Evolutionary conservation across 805 yeast genomes (phyloP), one percentile per base, ranked within the genome.

Genomic region (Lipomyces oligophaga): DNA sequence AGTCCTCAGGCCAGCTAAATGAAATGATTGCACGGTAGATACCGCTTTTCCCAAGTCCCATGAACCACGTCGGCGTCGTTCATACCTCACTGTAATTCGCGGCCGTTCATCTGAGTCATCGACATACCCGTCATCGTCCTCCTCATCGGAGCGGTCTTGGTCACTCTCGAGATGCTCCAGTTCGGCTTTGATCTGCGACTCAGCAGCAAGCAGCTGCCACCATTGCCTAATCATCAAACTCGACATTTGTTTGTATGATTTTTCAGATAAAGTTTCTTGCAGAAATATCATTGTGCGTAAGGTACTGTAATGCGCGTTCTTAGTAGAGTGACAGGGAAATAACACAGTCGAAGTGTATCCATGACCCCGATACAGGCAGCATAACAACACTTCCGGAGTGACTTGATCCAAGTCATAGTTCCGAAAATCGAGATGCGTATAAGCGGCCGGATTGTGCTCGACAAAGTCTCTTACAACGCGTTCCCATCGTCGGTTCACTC

Each of bases 201-300:
- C 43, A 24, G 37, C 38, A 7, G 34, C 25, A 33, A 19, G 16
- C 1, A 35, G 28, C 38, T 28, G 22, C 3, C 20, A 21, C 24
- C 34, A 8, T 10, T 30, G 43, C 6, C 27, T 36, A 11, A 35
- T 41, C 21, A 43, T 20, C 24, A 35, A 18, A 16, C 30, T 47
- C 39, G 35, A 34, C 34, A 47, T 24, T 6, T 41, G 28, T 7
- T 16, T 31, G 26, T 43, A 47, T 4, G 38, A 31, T 20, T 39
- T 16, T n/a, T 46, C 50, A 5, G 45, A 31, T 8, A 46, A 20
- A 10, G 47, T 47, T 22, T 47, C 45, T 5, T 43, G 52, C 38
- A 47, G 37, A n/a, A 47, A 43, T 3, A 46, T 46, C 50, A 46
- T 46, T 19, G 50, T 43, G 5, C 50, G 41, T 19, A 46, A 18